phyloP scores from a whole-genome alignment of 1,284 basidiomycete genomes.

The Ganoderma leucocontextum region DNA sequence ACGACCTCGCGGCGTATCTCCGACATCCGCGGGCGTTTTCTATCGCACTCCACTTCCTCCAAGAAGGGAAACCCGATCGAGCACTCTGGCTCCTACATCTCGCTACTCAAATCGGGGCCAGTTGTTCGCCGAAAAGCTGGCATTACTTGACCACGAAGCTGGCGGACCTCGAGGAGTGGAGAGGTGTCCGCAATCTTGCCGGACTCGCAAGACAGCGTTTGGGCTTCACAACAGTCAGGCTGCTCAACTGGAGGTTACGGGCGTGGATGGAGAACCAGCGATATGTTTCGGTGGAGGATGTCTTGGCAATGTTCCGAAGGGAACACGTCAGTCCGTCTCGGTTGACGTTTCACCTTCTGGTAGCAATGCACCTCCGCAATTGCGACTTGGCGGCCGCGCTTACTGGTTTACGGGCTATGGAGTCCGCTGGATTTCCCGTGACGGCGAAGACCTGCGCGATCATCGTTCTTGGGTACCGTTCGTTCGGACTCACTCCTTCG shows the following conservation, averaged over 20 bases:
- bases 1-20: conserved; percentile 40
- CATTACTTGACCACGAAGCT: conserved; percentile 37
- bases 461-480: conserved; percentile 64
- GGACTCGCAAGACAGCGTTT: conserved; percentile 54
- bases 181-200: conserved; percentile 54
- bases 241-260: conserved; percentile 74
- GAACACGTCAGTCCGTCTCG: conserved; percentile 57
- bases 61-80: conserved; percentile 47
- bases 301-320: conserved; percentile 58
- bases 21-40: conserved; percentile 49
- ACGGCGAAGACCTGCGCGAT: conserved; percentile 66
- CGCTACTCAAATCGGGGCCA: conserved; percentile 56
- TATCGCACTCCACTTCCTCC: conserved; percentile 55
- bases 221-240: conserved; percentile 55
- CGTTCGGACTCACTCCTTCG: conserved; percentile 63
- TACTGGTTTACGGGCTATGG: conserved; percentile 61
- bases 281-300: conserved; percentile 53
- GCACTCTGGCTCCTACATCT: conserved; percentile 56
- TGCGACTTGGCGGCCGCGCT: conserved; percentile 65
- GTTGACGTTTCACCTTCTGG: conserved; percentile 71
- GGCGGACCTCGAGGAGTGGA: conserved; percentile 51
- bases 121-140: conserved; percentile 58
- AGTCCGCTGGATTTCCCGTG: conserved; percentile 57
- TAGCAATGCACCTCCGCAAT: conserved; percentile 74
- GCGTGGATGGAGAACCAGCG: conserved; percentile 62